A percentile compares a stretch with the other conserved stretches of the same genome.
Conservation (phyloP, 2,329 filamentous ascomycete species). For the Atkinsonella texensis region DNA sequence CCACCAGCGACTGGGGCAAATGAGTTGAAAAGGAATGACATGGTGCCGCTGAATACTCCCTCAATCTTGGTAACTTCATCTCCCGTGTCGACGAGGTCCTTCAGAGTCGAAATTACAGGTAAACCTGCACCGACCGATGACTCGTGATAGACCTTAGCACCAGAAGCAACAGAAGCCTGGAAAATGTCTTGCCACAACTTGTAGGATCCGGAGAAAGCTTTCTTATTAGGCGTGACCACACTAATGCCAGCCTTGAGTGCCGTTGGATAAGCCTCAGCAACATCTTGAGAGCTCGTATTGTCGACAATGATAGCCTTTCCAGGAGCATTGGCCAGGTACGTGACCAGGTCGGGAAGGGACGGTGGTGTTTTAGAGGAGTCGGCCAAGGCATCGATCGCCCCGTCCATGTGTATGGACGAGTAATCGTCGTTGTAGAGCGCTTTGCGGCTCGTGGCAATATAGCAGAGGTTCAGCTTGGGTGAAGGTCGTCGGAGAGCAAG, state of each 20-base stretch:
- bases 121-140: conserved; percentile 88
- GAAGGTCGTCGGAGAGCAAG: conserved; percentile 55
- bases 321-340: conserved; percentile 68
- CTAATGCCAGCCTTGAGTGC: conserved; percentile 75
- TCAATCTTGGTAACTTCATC: conserved; percentile 88
- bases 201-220: conserved; percentile 78
- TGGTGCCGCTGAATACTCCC: conserved; percentile 93
- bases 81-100: conserved; percentile 88
- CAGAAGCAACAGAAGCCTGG: conserved; percentile 52
- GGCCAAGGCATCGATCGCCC: conserved; percentile 49
- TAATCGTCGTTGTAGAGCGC: conserved; percentile 67
- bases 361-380: conserved; percentile 53
- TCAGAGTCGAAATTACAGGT: conserved; percentile 84
- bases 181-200: conserved; percentile 84
- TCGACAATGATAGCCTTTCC: conserved; percentile 77
- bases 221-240: conserved; percentile 96
- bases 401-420: conserved; percentile 50
- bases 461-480: conserved; percentile 64
- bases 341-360: conserved; percentile 55
- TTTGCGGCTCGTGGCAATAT: conserved; percentile 77
- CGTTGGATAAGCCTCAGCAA: conserved; percentile 72
- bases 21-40: conserved; percentile 96
- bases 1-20: conserved; percentile 70
- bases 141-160: conserved; percentile 87
- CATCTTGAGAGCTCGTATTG: conserved; percentile 84